Evolutionary conservation across 768 basidiomycete species (phyloP).

Genomic region (Mrakia hoshinonis): DNA sequence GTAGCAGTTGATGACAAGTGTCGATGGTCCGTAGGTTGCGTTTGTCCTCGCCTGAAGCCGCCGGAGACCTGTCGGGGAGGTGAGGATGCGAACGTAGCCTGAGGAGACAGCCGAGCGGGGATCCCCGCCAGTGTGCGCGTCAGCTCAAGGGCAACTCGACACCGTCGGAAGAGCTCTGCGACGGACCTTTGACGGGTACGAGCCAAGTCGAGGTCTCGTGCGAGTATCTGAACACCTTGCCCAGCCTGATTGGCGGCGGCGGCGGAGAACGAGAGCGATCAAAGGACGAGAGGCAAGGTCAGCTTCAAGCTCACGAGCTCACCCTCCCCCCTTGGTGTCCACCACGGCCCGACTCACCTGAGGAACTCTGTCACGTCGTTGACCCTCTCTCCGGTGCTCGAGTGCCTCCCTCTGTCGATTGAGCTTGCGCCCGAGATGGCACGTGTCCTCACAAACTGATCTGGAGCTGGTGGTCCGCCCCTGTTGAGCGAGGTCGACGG

Average conservation of each 20-base stretch:
- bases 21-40: background rate
- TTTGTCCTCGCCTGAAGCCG: background rate
- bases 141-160: background rate
- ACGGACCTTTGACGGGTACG: background rate
- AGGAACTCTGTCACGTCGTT: background rate
- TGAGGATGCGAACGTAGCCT: background rate
- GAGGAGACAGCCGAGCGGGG: background rate
- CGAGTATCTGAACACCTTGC: background rate
- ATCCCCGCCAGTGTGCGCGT: background rate
- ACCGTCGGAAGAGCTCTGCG: background rate
- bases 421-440: background rate
- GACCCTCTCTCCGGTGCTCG: background rate
- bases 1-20: constrained; percentile 6
- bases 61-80: background rate
- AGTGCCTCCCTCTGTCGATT: background rate
- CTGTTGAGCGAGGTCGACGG: background rate
- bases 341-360: background rate
- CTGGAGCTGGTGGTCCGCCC: background rate
- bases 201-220: no score
- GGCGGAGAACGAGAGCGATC: background rate
- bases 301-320: background rate
- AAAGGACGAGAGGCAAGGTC: background rate
- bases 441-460: background rate
- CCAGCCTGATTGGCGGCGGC: background rate
- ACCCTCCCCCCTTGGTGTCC: background rate